These are phyloP conservation scores for Favolaschia claudopus DNA, from an alignment of 768 basidiomycete species.

Conservation along the genomic window DNA sequence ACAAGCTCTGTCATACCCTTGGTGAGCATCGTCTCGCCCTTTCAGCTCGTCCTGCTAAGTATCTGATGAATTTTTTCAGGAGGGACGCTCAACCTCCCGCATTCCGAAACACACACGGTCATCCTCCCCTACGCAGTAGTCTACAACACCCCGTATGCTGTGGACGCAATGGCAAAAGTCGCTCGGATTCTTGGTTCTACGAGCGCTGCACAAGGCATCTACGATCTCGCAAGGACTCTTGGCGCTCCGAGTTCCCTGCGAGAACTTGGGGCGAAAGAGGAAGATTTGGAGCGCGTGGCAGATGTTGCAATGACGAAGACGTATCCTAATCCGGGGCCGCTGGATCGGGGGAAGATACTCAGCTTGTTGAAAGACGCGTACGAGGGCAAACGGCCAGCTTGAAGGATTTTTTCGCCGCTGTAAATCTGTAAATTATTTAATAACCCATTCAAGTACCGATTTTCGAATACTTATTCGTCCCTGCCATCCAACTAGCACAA, in stretches of 20 bases:
- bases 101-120: constrained; percentile 51
- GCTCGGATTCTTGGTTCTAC: constrained; percentile 35
- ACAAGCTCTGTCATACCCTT: constrained; percentile 49
- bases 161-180: constrained; percentile 39
- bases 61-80: constrained; percentile 27
- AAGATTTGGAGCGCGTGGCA: constrained; percentile 45
- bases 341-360: constrained; percentile 42
- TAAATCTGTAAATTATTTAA: too few relatives aligned
- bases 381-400: constrained; percentile 38
- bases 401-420: constrained; percentile 22
- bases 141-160: constrained; percentile 46
- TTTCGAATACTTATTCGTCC: too few relatives aligned
- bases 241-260: constrained; percentile 43
- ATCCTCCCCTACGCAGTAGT: constrained; percentile 49
- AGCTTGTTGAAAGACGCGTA: constrained; percentile 39
- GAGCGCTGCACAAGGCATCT: constrained; percentile 32
- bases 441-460: too few relatives aligned
- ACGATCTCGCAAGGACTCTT: constrained; percentile 32
- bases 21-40: constrained; percentile 36
- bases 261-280: constrained; percentile 49
- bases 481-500: too few relatives aligned
- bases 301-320: constrained; percentile 46
- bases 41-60: constrained; percentile 9
- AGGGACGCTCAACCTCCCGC: constrained; percentile 48
- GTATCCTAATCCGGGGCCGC: constrained; percentile 47